Conservation (phyloP, 768 basidiomycete species). For the Calocybe cyanea region DNA sequence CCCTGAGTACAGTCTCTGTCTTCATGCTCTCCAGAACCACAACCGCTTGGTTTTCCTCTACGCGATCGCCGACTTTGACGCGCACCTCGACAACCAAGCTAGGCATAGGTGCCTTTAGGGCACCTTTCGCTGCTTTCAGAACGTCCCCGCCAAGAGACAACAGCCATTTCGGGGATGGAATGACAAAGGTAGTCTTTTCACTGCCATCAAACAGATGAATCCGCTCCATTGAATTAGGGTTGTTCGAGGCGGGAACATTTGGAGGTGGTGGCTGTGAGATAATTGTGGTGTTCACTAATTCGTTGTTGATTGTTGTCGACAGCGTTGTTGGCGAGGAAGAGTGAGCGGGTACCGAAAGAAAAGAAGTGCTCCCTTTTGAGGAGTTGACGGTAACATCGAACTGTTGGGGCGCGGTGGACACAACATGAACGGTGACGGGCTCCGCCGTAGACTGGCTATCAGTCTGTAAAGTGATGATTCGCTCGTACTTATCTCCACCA, state of each 20-base stretch:
- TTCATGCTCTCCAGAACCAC: constrained; percentile 96
- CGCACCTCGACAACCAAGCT: constrained; percentile 87
- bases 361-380: constrained; percentile 27
- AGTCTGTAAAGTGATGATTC: constrained; percentile 56
- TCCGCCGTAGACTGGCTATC: constrained; percentile 42
- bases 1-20: constrained; percentile 86
- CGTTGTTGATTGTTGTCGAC: constrained; percentile 47
- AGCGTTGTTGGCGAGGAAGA: constrained; percentile 53
- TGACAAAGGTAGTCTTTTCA: constrained; percentile 58
- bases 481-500: constrained; percentile 67
- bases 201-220: constrained; percentile 72
- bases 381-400: constrained; percentile 53
- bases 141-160: constrained; percentile 61
- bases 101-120: constrained; percentile 86
- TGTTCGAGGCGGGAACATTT: constrained; percentile 48
- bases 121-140: constrained; percentile 52
- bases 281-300: constrained; percentile 58
- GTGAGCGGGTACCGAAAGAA: constrained; percentile 51
- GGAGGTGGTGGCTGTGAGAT: constrained; percentile 65
- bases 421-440: constrained; percentile 38
- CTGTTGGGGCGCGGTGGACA: constrained; percentile 32
- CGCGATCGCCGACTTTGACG: constrained; percentile 71
- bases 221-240: constrained; percentile 60
- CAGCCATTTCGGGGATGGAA: constrained; percentile 72
- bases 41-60: constrained; percentile 77